These are phyloP conservation scores for Epipyxis sp. DNA, from an alignment of 108 stramenopile species.

Conservation along the genomic window DNA sequence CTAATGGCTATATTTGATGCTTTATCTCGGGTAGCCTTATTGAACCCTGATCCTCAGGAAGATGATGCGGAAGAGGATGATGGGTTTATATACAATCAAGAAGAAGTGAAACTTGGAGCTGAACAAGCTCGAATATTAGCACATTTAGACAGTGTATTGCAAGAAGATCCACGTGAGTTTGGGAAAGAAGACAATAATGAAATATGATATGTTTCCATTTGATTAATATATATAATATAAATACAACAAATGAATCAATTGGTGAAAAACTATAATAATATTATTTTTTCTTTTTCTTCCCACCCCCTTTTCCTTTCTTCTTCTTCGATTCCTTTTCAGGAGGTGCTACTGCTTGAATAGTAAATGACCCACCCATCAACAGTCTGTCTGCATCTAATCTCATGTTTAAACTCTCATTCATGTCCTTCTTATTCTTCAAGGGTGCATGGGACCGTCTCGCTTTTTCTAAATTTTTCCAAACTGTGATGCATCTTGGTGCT, in stretches of 20 bases:
- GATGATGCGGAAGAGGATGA: constrained; percentile 28
- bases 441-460: constrained; percentile 5
- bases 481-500: not conserved
- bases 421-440: not conserved
- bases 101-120: constrained; percentile 17
- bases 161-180: too few relatives aligned
- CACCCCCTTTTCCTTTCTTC: not conserved
- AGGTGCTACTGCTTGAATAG: constrained; percentile 19
- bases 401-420: constrained; percentile 5
- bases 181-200: too few relatives aligned
- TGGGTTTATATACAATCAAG: constrained; percentile 28
- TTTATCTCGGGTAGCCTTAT: constrained; percentile 12
- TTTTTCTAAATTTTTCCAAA: constrained; percentile 26
- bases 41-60: constrained; percentile 14
- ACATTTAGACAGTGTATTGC: not conserved
- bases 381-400: constrained; percentile 10
- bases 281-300: constrained; percentile 11
- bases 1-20: constrained; percentile 12
- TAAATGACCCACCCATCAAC: constrained; percentile 12
- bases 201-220: too few relatives aligned
- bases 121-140: constrained; percentile 5
- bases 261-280: too few relatives aligned
- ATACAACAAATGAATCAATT: too few relatives aligned
- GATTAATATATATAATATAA: too few relatives aligned
- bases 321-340: not conserved